Base-by-base conservation (phyloP, 768 basidiomycete genomes). In the Suillus discolor region DNA sequence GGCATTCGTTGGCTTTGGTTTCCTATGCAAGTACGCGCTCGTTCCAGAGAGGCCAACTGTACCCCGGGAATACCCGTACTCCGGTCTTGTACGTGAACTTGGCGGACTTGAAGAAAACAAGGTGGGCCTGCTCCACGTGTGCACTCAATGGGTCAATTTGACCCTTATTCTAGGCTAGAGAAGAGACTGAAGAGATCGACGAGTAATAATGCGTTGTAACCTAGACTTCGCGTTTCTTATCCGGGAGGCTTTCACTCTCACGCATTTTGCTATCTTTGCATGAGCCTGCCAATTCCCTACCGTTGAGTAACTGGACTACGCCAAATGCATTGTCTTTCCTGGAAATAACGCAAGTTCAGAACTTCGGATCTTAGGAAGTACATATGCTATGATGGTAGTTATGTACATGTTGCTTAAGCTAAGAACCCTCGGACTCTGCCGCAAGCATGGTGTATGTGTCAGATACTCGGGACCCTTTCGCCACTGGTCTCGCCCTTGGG, bases 51-150 rank as follows among this genome's bases (percentile, higher is more conserved):
- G 84, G 11, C 90, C 90, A 28, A 85, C 85, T 16, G 79, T 90
- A 6, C 89, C 87, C 18, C 88, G 93, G 59, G 83, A 91, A 69
- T 95, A 92, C 71, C 93, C 93, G 2, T 93, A 82, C 72, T 82
- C 83, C 61, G 93, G 93, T 8, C 82, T 95, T 41, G 86, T 89
- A 42, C 83, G 77, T 64, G 93, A 94, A 75, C 84, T 95, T 11
- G 93, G 93, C 23, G 92, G 93, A 15, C 68, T 90, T 64, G 87
- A 91, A 68, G 89, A 85, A 71, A 93, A 91, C 76, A 91, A 91
- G 85, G 93, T 92, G 64, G 18, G 84, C 72, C 45, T 57, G 7
- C 12, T 31, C 36, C 28, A 60, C 55, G 53, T 63, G 57, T 63
- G 9, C 7, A 20, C 23, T 39, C 28, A 25, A 61, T 39, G 28